Percentiles rank a stretch among this genome's conserved stretches.
Conservation (phyloP, 164 flowering plant genomes). For the Liriodendron chinense region DNA sequence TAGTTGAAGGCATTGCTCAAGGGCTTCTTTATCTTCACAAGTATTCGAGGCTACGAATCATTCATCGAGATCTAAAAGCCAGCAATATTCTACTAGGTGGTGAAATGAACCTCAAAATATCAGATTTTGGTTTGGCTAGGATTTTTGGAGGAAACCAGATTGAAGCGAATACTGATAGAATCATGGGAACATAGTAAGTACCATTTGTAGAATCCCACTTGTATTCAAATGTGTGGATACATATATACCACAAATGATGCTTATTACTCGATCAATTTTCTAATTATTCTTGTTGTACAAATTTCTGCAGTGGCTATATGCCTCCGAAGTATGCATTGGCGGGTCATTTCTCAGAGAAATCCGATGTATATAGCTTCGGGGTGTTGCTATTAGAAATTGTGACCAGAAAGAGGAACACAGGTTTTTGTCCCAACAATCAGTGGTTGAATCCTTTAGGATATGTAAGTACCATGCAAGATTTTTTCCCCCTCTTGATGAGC, state of each 20-base stretch:
- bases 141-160: conserved; percentile 29
- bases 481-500: neutral
- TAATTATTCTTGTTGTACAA: neutral
- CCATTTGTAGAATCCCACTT: no score
- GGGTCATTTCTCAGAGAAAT: conserved; percentile 3
- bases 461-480: conserved; percentile 3
- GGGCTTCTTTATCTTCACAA: conserved; percentile 61
- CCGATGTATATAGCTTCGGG: conserved; percentile 3
- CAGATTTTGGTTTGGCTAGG: conserved; percentile 53
- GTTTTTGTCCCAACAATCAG: neutral
- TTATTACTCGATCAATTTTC: neutral
- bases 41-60: conserved; percentile 43
- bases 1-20: conserved; percentile 40
- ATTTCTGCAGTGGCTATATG: conserved; percentile 14
- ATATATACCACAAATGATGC: neutral
- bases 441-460: conserved; percentile 3
- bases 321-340: conserved; percentile 36
- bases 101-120: conserved; percentile 42
- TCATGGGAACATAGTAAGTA: conserved; percentile 42
- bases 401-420: conserved; percentile 1
- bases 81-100: conserved; percentile 49
- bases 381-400: conserved; percentile 1
- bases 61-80: conserved; percentile 60
- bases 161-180: conserved; percentile 18
- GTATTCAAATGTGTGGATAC: no score